These are phyloP conservation scores for Corylus americana DNA, from an alignment of 306 rosid species.

Conservation along the genomic window DNA sequence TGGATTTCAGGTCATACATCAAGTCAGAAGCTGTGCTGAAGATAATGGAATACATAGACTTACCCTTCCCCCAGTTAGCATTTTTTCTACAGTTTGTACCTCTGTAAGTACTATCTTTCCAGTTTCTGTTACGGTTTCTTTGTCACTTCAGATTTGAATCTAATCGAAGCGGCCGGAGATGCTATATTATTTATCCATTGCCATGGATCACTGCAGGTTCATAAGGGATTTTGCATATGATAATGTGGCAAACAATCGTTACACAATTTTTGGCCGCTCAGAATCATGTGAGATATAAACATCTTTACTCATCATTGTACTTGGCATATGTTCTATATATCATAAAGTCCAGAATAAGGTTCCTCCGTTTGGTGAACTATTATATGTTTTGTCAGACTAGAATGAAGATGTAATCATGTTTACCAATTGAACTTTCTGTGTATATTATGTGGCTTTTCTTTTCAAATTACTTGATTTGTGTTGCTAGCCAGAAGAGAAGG, in stretches of 20 bases:
- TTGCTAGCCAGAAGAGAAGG: constrained; percentile 2
- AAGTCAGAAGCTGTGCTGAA: constrained; percentile 90
- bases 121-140: not conserved
- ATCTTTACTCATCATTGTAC: constrained; percentile 19
- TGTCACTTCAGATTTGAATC: constrained; percentile 2
- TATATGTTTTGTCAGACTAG: not conserved
- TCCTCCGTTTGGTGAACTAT: constrained; percentile 3
- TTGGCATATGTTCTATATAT: not conserved
- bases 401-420: constrained; percentile 21
- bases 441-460: constrained; percentile 15
- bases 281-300: constrained; percentile 80
- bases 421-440: constrained; percentile 17
- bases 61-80: constrained; percentile 89
- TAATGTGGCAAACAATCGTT: constrained; percentile 93
- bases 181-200: constrained; percentile 10
- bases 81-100: constrained; percentile 68
- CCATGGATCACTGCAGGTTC: constrained; percentile 55
- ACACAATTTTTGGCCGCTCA: constrained; percentile 74
- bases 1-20: constrained; percentile 68
- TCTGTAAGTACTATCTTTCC: constrained; percentile 55
- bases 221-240: constrained; percentile 73
- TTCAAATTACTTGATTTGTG: not conserved
- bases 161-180: constrained; percentile 13
- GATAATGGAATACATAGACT: constrained; percentile 85
- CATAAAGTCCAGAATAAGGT: constrained; percentile 14